Conservation (phyloP, 75 land plant genomes). For the Cryptomeria japonica region DNA sequence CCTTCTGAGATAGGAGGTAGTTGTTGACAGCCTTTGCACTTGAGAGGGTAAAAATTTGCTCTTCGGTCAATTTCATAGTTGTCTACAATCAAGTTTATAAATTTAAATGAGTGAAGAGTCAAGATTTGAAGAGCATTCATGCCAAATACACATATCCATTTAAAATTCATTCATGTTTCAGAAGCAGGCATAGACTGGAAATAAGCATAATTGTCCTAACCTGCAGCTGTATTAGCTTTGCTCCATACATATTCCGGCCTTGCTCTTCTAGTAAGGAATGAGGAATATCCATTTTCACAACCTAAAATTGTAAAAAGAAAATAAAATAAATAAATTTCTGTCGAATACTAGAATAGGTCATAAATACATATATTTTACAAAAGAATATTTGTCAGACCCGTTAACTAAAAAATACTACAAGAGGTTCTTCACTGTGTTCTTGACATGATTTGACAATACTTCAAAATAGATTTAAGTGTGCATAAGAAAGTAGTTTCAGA, state of each 20-base stretch:
- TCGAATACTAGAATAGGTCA: not conserved
- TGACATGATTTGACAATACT: not conserved
- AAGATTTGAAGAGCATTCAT: not conserved
- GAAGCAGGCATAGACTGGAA: not conserved
- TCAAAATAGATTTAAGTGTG: no score
- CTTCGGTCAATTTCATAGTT: constrained; percentile 57
- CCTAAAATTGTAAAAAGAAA: constrained; percentile 41
- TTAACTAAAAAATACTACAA: not conserved
- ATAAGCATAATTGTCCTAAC: constrained; percentile 24
- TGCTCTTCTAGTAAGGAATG: constrained; percentile 92
- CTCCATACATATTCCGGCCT: constrained; percentile 92
- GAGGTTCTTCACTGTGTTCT: not conserved
- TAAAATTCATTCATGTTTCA: not conserved
- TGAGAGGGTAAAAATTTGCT: constrained; percentile 73
- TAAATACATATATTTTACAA: not conserved
- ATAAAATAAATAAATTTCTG: not conserved
- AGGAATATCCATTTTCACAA: constrained; percentile 83
- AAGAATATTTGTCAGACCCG: not conserved
- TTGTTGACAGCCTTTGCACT: constrained; percentile 82
- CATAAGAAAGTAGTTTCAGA: no score
- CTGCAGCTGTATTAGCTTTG: constrained; percentile 85
- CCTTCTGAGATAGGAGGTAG: constrained; percentile 65
- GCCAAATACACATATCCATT: not conserved
- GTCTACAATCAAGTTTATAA: constrained; percentile 45
- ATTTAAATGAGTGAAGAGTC: not conserved